Base-by-base conservation (phyloP, 345 rosid genomes). In the Diplotaxis tenuifolia region DNA sequence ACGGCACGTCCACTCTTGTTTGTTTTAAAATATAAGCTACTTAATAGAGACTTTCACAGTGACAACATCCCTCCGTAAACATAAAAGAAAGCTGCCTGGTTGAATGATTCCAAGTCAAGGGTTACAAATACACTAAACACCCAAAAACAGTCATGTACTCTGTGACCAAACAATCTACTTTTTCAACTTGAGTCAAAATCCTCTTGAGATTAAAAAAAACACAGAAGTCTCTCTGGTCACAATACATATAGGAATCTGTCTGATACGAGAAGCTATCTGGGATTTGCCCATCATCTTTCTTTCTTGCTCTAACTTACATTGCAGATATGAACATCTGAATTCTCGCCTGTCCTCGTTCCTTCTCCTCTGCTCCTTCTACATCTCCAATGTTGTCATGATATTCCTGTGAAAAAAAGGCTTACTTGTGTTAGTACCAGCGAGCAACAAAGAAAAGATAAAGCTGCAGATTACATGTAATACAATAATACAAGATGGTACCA, bases 371-470 rank as follows among this genome's bases (percentile, higher is more conserved):
- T 55, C 99, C 99, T 28, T 95, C 99, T 10, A 95, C 53, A 76
- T 92, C 97, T 15, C 99, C 99, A 29, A 94, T 86, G 83, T 91
- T 91, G 78, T 92, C 96, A 36, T 94, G 96, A 82, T 88, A 91
- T 75, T 92, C 99, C 96, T 94, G 86, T 23, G 8, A 0, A 19
- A 34, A 0, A 19, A 34, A 10, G 65, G 15, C 9, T 23, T 75
- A n/a, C 20, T 52, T 36, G 25, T 38, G 16, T 63, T 25, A 72
- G 42, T 31, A 18, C 52, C 1, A 54, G 59, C 29, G 25, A 27
- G 7, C 9, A 36, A 21, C 14, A 62, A 25, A 14, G 31, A 34
- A 18, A n/a, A 15, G 0, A 49, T 6, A 50, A 34, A 53, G 19
- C 2, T 16, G 21, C 21, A 18, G 53, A 15, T 20, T 28, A 23